phyloP scores from a whole-genome alignment of 192 early-diverging fungal species.

The Thoreauomyces humboldtii region DNA sequence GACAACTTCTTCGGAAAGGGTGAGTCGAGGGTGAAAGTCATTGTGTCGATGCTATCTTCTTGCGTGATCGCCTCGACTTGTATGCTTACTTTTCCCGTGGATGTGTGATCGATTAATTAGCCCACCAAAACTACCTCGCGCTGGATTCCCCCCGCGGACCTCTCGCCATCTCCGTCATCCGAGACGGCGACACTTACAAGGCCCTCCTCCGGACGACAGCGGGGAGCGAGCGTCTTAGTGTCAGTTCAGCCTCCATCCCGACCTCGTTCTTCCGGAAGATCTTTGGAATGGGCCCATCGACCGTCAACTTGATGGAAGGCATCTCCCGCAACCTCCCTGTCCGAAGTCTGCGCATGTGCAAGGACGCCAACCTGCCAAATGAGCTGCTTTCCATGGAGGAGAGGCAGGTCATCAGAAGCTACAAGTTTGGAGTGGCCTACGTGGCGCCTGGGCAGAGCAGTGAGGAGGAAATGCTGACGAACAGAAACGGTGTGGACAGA shows the following conservation, averaged over 20 bases:
- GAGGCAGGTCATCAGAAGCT: conserved; percentile 64
- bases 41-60: no score
- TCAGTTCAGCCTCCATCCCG: conserved; percentile 35
- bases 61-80: no score
- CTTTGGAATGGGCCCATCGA: conserved; percentile 47
- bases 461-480: conserved; percentile 78
- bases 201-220: conserved; percentile 47
- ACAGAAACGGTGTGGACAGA: conserved; percentile 45
- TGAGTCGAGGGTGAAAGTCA: conserved; percentile 17
- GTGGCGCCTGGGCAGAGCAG: conserved; percentile 64
- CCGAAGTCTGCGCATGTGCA: conserved; percentile 56
- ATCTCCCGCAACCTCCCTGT: conserved; percentile 53
- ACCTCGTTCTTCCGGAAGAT: conserved; percentile 43
- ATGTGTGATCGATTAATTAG: no score
- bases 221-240: conserved; percentile 58
- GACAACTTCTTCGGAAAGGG: conserved; percentile 63
- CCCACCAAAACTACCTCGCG: conserved; percentile 49
- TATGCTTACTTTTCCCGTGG: no score
- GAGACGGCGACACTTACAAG: conserved; percentile 51
- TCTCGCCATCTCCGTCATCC: conserved; percentile 50
- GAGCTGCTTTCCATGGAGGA: conserved; percentile 73
- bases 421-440: conserved; percentile 81
- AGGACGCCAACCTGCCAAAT: conserved; percentile 58
- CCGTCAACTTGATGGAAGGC: conserved; percentile 47
- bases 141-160: conserved; percentile 48